Evolutionary conservation across 2,329 filamentous ascomycete genomes (phyloP).

Genomic region (Akanthomyces lecanii): DNA sequence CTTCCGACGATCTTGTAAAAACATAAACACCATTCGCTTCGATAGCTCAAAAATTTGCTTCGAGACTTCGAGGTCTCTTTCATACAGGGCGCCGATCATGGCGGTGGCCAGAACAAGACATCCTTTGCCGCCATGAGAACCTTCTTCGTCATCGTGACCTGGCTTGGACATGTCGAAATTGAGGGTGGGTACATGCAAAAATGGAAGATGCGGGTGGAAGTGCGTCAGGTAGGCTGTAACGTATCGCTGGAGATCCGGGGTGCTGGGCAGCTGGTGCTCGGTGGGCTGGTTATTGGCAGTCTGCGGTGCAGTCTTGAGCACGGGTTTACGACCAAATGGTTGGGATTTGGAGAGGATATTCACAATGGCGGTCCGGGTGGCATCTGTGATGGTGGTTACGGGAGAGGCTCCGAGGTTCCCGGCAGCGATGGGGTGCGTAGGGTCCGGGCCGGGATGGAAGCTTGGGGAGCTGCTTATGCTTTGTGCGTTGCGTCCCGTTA

Average conservation of each 20-base stretch:
- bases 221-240: conserved; percentile 85
- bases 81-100: conserved; percentile 78
- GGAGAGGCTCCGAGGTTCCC: conserved; percentile 56
- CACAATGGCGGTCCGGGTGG: conserved; percentile 58
- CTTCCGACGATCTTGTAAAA: conserved; percentile 85
- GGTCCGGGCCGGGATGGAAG: conserved; percentile 64
- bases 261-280: conserved; percentile 66
- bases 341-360: conserved; percentile 55
- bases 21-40: conserved; percentile 92
- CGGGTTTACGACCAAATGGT: conserved; percentile 61
- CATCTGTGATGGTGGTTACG: conserved; percentile 61
- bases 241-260: conserved; percentile 82
- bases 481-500: conserved; percentile 59
- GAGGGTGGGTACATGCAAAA: conserved; percentile 85
- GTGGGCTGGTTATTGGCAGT: conserved; percentile 37
- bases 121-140: conserved; percentile 70
- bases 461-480: conserved; percentile 58
- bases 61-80: conserved; percentile 74
- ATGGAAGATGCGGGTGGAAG: conserved; percentile 93
- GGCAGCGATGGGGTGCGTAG: conserved; percentile 66
- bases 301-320: conserved; percentile 49
- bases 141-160: conserved; percentile 57
- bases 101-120: conserved; percentile 82
- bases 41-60: conserved; percentile 86
- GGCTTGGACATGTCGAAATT: conserved; percentile 74